Conservation (phyloP, 495 filamentous ascomycete species). For the Bacidia gigantensis region DNA sequence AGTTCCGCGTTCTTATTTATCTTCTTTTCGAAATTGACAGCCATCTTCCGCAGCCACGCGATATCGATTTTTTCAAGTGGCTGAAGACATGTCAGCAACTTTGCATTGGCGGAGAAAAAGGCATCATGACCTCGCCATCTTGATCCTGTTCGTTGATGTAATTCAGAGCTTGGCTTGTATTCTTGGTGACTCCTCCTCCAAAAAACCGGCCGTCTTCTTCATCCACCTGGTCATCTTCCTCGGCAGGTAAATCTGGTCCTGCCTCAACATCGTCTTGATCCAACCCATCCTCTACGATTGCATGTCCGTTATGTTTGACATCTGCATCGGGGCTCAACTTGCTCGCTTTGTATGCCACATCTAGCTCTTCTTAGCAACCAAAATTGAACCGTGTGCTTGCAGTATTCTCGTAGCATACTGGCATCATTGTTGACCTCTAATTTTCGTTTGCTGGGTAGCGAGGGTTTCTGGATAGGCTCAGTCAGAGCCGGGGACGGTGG, state of each 20-base stretch:
- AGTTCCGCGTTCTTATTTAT: conserved; percentile 89
- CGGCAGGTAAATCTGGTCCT: conserved; percentile 55
- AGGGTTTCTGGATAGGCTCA: conserved; percentile 30
- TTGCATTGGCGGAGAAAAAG: not conserved
- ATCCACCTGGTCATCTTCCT: conserved; percentile 41
- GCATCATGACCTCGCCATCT: conserved; percentile 34
- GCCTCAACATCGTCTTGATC: conserved; percentile 50
- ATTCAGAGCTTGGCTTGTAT: conserved; percentile 76
- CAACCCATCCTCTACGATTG: conserved; percentile 44
- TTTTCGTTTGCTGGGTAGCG: conserved; percentile 52
- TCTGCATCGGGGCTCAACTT: conserved; percentile 52
- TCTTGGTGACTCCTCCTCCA: conserved; percentile 71
- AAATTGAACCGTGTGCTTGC: not conserved
- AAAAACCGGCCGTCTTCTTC: conserved; percentile 94
- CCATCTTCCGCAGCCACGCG: conserved; percentile 70
- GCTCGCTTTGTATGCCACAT: conserved; percentile 75
- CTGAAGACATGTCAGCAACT: conserved; percentile 6
- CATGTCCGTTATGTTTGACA: conserved; percentile 45
- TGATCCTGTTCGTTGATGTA: conserved; percentile 63
- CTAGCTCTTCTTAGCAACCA: conserved; percentile 25
- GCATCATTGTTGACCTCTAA: conserved; percentile 56
- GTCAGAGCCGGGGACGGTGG: not conserved
- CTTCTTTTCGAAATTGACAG: conserved; percentile 77
- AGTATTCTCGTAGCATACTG: conserved; percentile 29
- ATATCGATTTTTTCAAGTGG: conserved; percentile 66